Evolutionary conservation across 768 basidiomycete species (phyloP).

Genomic region (Lactarius quietus): DNA sequence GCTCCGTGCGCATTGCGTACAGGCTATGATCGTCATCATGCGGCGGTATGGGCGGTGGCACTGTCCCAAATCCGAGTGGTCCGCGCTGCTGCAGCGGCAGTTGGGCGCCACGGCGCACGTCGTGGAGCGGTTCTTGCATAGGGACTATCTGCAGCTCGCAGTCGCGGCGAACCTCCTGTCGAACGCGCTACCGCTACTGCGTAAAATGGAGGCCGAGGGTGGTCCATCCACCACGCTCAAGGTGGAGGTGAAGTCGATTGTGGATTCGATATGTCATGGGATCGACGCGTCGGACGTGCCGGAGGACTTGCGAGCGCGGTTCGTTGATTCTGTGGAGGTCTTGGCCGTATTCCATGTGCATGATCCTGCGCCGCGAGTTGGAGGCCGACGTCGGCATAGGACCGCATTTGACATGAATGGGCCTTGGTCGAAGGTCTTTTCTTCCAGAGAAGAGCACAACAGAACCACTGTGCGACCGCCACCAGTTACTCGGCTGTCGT

Average conservation of each 20-base stretch:
- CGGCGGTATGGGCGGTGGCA: constrained; percentile 10
- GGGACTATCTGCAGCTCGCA: constrained; percentile 7
- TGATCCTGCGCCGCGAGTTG: neutral
- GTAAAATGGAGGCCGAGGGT: neutral
- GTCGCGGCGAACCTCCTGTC: constrained; percentile 8
- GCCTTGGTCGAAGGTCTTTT: constrained; percentile 12
- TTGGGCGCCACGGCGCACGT: neutral
- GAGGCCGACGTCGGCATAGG: neutral
- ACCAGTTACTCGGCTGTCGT: neutral
- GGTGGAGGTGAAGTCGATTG: constrained; percentile 9
- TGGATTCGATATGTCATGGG: constrained; percentile 11
- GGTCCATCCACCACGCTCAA: neutral
- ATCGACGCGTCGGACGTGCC: constrained; percentile 5
- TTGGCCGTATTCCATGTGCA: constrained; percentile 1
- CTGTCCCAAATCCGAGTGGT: constrained; percentile 4
- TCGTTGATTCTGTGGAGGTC: constrained; percentile 8
- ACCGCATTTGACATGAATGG: neutral
- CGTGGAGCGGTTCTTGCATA: neutral
- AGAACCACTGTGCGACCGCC: neutral
- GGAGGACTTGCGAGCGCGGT: constrained; percentile 1
- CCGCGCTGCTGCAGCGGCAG: constrained; percentile 11
- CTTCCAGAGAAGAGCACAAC: neutral
- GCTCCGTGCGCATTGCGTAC: constrained; percentile 14
- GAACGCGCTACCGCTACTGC: constrained; percentile 5
- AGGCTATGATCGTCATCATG: constrained; percentile 9